Percentiles rank a stretch among this genome's conserved stretches.
These are phyloP conservation scores for Neostapfia colusana DNA, from an alignment of 176 grass and related monocot genomes.

Conservation along the genomic window DNA sequence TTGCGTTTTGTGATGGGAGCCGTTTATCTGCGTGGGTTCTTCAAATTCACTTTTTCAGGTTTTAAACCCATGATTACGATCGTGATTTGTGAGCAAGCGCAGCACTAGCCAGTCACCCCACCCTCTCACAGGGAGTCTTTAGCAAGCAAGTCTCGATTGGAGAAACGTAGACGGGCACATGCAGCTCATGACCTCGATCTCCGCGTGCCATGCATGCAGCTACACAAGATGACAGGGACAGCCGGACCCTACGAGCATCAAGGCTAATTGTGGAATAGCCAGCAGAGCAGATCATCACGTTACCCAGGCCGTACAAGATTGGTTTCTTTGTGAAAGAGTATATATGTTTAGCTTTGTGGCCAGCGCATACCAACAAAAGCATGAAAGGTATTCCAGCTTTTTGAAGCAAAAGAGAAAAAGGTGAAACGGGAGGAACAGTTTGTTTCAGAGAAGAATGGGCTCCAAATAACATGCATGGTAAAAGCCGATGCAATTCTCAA, in stretches of 20 bases:
- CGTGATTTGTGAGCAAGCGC: no score
- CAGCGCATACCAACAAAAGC: background rate
- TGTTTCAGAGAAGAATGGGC: background rate
- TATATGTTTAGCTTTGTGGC: background rate
- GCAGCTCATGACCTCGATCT: background rate
- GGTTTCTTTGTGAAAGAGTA: background rate
- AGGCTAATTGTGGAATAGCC: background rate
- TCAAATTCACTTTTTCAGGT: background rate
- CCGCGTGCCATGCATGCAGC: background rate
- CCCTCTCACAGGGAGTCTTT: background rate
- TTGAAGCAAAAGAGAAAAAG: slow-evolving; percentile 2
- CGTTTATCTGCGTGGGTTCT: background rate
- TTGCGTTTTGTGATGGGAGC: background rate
- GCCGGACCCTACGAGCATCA: background rate
- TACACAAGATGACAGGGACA: slow-evolving; percentile 21
- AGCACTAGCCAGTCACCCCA: background rate
- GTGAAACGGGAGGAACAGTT: background rate
- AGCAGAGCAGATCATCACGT: background rate
- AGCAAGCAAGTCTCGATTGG: background rate
- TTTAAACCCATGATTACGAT: background rate
- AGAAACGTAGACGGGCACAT: background rate
- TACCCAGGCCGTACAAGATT: background rate
- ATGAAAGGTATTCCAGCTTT: background rate
- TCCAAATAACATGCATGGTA: slow-evolving; percentile 12
- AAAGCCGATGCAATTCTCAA: background rate